phyloP scores from a whole-genome alignment of 1,139 yeast genomes.

The Yarrowia galli region DNA sequence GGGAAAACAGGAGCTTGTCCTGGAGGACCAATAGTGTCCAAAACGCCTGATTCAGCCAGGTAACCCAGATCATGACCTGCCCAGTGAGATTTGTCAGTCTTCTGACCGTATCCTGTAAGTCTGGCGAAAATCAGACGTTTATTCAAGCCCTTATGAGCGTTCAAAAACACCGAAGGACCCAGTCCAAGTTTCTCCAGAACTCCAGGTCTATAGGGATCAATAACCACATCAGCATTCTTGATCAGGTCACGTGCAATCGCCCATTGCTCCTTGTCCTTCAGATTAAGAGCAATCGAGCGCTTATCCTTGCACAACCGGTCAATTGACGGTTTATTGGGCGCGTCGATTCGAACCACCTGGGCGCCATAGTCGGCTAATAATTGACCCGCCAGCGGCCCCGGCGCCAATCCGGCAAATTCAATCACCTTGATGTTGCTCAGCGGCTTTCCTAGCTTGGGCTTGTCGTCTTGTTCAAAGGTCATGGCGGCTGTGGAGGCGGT shows the following conservation, averaged over 20 bases:
- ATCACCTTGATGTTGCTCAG: conserved; percentile 41
- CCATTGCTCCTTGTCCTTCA: conserved; percentile 43
- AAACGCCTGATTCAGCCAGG: conserved; percentile 43
- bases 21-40: conserved; percentile 42
- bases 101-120: conserved; percentile 43
- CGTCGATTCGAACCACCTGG: conserved; percentile 49
- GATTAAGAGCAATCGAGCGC: conserved; percentile 48
- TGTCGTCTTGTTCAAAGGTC: conserved; percentile 38
- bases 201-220: conserved; percentile 30
- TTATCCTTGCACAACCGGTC: conserved; percentile 52
- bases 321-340: conserved; percentile 42
- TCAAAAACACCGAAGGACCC: conserved; percentile 18
- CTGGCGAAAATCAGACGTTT: conserved; percentile 42
- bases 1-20: conserved; percentile 42
- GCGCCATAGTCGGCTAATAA: conserved; percentile 52
- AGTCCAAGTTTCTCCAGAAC: conserved; percentile 30
- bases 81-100: conserved; percentile 40
- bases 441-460: conserved; percentile 22
- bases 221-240: conserved; percentile 24
- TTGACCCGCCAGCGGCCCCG: conserved; percentile 45
- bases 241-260: conserved; percentile 24
- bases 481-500: background rate
- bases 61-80: conserved; percentile 45
- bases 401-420: conserved; percentile 45
- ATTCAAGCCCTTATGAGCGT: conserved; percentile 36